Conservation (phyloP, 371 early-diverging fungal species). For the Choanephora cucurbitarum region DNA sequence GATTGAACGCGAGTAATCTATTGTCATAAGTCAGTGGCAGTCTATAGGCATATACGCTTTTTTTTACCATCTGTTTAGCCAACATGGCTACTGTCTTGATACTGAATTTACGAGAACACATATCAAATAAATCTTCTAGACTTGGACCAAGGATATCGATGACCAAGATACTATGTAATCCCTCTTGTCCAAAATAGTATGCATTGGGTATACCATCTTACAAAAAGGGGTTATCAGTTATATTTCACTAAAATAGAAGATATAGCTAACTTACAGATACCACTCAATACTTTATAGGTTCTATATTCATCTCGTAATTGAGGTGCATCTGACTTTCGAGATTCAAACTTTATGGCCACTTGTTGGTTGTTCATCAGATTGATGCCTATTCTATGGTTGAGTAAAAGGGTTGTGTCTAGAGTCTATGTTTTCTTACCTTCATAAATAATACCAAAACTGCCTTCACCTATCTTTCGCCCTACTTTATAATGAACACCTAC, state of each 20-base stretch:
- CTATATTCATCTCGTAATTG: constrained; percentile 92
- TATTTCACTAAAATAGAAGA: neutral
- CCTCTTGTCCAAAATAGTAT: constrained; percentile 95
- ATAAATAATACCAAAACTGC: constrained; percentile 94
- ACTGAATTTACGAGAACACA: constrained; percentile 87
- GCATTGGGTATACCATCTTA: constrained; percentile 85
- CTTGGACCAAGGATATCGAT: constrained; percentile 96
- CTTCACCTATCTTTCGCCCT: constrained; percentile 94
- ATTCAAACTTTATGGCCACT: constrained; percentile 95
- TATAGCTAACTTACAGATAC: constrained; percentile 54
- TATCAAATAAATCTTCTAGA: constrained; percentile 95
- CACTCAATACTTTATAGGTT: constrained; percentile 85
- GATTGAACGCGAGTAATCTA: constrained; percentile 88
- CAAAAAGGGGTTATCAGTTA: no score
- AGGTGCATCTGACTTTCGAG: constrained; percentile 92
- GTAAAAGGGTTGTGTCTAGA: no score
- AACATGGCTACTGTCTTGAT: constrained; percentile 94
- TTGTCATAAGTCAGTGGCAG: neutral
- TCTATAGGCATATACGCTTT: no score
- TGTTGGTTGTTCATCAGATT: constrained; percentile 81
- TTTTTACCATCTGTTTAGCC: constrained; percentile 89
- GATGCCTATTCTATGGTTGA: no score
- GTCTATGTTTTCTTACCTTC: constrained; percentile 67
- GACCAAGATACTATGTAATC: constrained; percentile 90
- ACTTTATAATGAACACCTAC: constrained; percentile 94